phyloP scores from a whole-genome alignment of 2,329 filamentous ascomycete genomes.

The Uncinocarpus reesii region DNA sequence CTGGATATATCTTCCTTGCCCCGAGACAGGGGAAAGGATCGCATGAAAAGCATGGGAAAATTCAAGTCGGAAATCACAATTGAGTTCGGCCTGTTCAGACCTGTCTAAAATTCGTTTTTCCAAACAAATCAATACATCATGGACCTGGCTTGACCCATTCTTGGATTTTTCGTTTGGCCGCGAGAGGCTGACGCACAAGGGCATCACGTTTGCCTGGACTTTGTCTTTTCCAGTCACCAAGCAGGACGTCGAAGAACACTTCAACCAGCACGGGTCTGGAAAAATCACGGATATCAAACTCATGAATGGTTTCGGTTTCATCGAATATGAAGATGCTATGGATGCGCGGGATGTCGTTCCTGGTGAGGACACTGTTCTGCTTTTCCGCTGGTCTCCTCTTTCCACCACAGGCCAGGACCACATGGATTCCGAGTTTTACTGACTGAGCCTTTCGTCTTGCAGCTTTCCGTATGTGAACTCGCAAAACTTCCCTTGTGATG shows the following conservation, averaged over 20 bases:
- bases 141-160: conserved; percentile 14
- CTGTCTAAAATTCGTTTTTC: background rate
- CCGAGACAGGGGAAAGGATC: background rate
- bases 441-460: conserved; percentile 8
- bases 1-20: conserved; percentile 7
- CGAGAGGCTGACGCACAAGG: conserved; percentile 27
- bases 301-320: conserved; percentile 99
- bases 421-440: conserved; percentile 3
- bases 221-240: conserved; percentile 66
- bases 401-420: background rate
- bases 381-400: conserved; percentile 14
- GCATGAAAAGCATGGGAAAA: background rate
- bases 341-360: conserved; percentile 97
- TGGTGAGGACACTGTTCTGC: conserved; percentile 50
- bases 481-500: background rate
- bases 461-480: conserved; percentile 46
- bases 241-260: conserved; percentile 90
- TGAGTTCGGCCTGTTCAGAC: background rate
- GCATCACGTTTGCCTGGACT: conserved; percentile 24
- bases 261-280: conserved; percentile 88
- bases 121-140: conserved; percentile 13
- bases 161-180: conserved; percentile 22
- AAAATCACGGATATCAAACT: conserved; percentile 99
- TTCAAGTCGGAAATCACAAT: background rate
- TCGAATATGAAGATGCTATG: conserved; percentile 97